Conservation (phyloP, 73 alveolate species). For the Tetrahymena elliotti region DNA sequence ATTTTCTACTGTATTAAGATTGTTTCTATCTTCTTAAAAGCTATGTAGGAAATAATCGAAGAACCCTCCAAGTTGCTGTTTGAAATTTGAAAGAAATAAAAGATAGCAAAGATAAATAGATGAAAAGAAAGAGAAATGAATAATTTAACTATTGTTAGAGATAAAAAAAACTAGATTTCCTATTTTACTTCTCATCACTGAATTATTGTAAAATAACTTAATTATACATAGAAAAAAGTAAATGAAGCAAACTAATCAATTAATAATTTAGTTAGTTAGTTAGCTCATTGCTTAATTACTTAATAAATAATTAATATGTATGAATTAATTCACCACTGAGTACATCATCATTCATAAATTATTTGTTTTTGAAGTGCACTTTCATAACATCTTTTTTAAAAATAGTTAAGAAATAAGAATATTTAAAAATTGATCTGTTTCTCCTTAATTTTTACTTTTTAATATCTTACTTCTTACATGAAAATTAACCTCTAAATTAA, state of each 20-base stretch:
- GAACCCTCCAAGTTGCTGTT: slow-evolving; percentile 45
- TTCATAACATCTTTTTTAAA: neutral
- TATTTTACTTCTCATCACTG: neutral
- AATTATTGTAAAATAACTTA: neutral
- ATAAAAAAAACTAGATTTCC: neutral
- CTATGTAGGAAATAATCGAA: slow-evolving; percentile 43
- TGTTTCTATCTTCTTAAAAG: slow-evolving; percentile 57
- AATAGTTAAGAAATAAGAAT: neutral
- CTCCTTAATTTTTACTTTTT: neutral
- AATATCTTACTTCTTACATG: neutral
- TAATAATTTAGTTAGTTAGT: neutral
- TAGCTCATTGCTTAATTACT: too few species aligned
- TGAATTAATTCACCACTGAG: neutral
- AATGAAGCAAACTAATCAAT: neutral
- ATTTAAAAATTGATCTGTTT: neutral
- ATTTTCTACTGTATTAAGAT: too few species aligned
- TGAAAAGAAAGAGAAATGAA: neutral
- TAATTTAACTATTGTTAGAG: neutral
- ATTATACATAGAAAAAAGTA: neutral
- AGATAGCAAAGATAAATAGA: neutral
- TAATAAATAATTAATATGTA: neutral
- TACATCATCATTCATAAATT: neutral
- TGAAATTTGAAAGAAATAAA: slow-evolving; percentile 13
- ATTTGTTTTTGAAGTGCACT: neutral
- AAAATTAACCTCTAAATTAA: neutral